Base-by-base conservation (phyloP, 1,139 yeast species). In the Suhomyces chickasaworum region DNA sequence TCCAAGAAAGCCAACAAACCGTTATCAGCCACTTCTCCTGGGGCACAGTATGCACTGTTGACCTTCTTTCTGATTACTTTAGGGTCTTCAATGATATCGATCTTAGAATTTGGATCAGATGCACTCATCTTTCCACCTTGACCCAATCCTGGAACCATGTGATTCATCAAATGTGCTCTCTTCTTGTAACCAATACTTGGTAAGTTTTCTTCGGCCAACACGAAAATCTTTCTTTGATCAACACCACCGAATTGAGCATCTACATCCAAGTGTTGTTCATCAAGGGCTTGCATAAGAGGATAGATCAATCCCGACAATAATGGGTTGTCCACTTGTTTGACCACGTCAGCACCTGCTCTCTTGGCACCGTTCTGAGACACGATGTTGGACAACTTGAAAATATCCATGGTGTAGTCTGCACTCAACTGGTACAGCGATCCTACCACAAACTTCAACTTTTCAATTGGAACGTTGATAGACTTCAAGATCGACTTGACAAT, bases 81-180 rank as follows among this genome's bases (percentile, higher is more conserved):
- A 54, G 97, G 96, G 42, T 86, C 93, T 66, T 95, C 99, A 53
- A 91, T 72, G 41, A 95, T 68, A 63, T 93, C 99, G 53, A 93
- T 90, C 73, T 95, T 95, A 47, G 98, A 90, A 75, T 90, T 93
- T 58, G 99, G 98, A 72, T 93, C 99, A 23, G 97, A 89, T 1
- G 99, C 97, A 62, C 97, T 89, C 99, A 95, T 95, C 67, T 95
- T 95, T 58, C 95, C 99, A 58, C 98, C 98, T 71, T 90, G 97
- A 36, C 86, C 84, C 61, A 95, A 81, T 47, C 99, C 99, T 40
- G 99, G 99, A 37, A 95, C 96, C 99, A 95, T 93, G 46, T 89
- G 91, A 73, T 93, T 95, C 99, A 95, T 95, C 65, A 95, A 78
- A 71, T 95, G 99, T 27, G 95, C 98, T 64, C 99, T 84, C 78